Percentiles rank a stretch among this genome's conserved stretches.
Evolutionary conservation across 2,329 filamentous ascomycete genomes (phyloP).

Genomic region (Pseudogymnoascus sp.): DNA sequence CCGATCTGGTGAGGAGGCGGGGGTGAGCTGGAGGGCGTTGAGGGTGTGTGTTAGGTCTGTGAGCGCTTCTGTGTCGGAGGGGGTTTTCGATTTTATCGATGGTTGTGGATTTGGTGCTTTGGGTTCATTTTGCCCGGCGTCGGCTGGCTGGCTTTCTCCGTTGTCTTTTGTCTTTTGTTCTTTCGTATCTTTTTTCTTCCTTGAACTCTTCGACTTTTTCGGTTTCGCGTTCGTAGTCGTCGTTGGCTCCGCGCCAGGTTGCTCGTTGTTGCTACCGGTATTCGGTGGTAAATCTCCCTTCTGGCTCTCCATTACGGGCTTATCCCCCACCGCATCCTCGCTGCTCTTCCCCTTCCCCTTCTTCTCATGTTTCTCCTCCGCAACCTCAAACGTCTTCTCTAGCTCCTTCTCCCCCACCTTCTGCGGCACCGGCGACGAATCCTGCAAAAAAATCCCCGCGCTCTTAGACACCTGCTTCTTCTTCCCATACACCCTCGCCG

Average conservation of each 20-base stretch:
- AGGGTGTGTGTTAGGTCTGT: background rate
- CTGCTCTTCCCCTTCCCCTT: background rate
- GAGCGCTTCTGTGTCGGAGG: background rate
- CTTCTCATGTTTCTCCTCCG: background rate
- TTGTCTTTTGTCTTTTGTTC: background rate
- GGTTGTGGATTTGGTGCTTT: background rate
- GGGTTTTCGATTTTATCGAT: background rate
- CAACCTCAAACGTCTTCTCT: background rate
- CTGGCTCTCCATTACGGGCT: background rate
- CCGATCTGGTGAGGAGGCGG: background rate
- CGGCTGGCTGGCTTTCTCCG: background rate
- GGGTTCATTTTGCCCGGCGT: background rate
- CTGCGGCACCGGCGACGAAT: background rate
- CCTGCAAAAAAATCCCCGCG: background rate
- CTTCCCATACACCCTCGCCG: conserved; percentile 9
- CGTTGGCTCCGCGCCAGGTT: background rate
- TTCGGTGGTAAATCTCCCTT: background rate
- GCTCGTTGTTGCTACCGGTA: background rate
- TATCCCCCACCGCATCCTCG: background rate
- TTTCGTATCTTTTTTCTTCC: background rate
- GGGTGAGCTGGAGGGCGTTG: background rate
- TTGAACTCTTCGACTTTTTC: background rate
- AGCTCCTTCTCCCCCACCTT: background rate
- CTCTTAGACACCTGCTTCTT: background rate
- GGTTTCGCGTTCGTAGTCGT: background rate